phyloP scores from a whole-genome alignment of 805 yeast species.

The Ogataea nitratoaversa region DNA sequence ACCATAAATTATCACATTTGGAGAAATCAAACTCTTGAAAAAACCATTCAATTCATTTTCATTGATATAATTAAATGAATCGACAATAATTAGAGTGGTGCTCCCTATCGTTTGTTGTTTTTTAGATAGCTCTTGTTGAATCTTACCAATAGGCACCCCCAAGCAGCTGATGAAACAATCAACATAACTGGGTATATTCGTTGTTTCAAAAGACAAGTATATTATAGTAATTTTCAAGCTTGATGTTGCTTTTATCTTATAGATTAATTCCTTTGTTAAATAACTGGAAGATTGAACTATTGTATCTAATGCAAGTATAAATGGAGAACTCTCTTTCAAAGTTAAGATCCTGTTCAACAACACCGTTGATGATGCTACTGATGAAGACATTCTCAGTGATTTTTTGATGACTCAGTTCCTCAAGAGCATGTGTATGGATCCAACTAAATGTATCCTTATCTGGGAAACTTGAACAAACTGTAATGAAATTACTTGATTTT shows the following conservation, averaged over 20 bases:
- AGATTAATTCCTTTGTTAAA: constrained; percentile 55
- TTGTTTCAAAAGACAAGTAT: constrained; percentile 68
- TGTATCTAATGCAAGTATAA: constrained; percentile 66
- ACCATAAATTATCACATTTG: constrained; percentile 42
- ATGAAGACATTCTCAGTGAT: constrained; percentile 21
- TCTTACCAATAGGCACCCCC: constrained; percentile 10
- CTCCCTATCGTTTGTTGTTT: not conserved
- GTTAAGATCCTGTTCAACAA: constrained; percentile 63
- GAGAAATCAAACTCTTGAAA: constrained; percentile 32
- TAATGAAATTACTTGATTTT: too few relatives aligned
- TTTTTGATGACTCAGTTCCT: too few relatives aligned
- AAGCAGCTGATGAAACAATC: constrained; percentile 45
- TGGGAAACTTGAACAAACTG: too few relatives aligned
- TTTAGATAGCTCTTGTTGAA: constrained; percentile 8
- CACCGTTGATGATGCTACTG: constrained; percentile 38
- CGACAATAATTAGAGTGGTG: constrained; percentile 49
- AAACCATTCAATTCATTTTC: constrained; percentile 39
- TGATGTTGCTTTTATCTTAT: constrained; percentile 30
- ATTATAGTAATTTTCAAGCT: constrained; percentile 33
- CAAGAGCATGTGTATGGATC: too few relatives aligned
- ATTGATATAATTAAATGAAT: constrained; percentile 60
- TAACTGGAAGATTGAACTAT: constrained; percentile 60
- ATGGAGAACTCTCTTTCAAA: constrained; percentile 71
- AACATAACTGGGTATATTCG: constrained; percentile 46
- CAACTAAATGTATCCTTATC: too few relatives aligned